Evolutionary conservation across 2,329 filamentous ascomycete species (phyloP), one percentile per base, ranked within the genome.

Genomic region (Xylariaceae sp.): DNA sequence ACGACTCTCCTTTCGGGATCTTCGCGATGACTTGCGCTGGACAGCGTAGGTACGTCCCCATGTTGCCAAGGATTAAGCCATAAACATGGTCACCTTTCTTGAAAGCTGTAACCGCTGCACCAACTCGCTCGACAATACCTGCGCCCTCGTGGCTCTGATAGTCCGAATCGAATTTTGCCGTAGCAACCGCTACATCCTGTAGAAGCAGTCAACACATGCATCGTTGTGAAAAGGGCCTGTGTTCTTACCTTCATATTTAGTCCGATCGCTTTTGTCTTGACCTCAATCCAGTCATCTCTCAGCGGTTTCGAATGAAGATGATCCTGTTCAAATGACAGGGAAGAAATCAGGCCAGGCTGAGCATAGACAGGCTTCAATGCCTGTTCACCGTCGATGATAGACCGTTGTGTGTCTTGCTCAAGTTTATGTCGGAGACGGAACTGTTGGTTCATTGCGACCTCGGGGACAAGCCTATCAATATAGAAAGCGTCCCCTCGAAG

Each of bases 161-260:
- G 28, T 47, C 44, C 1, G 44, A 44, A 41, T 47, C 34, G 16
- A 36, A 31, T n/a, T n/a, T n/a, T n/a, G n/a, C n/a, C n/a, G n/a
- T n/a, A n/a, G 1, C 45, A 34, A 2, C 44, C 52, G 2, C 44
- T 43, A 1, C 19, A 6, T 3, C 48, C 45, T n/a, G n/a, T n/a
- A n/a, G 3, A 43, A 47, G 6, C 51, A 18, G 9, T 54, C n/a
- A n/a, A n/a, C n/a, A n/a, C n/a, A n/a, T n/a, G n/a, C n/a, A n/a
- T n/a, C n/a, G n/a, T n/a, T n/a, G n/a, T n/a, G n/a, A n/a, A n/a
- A n/a, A n/a, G n/a, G n/a, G n/a, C n/a, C n/a, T n/a, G n/a, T n/a
- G n/a, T n/a, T n/a, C n/a, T n/a, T n/a, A n/a, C 52, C 31, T 54
- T 51, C 6, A n/a, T 19, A 36, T 50, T 55, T 2, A 53, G 13